Base-by-base conservation (phyloP, 768 basidiomycete species). In the Hysterangium stoloniferum region DNA sequence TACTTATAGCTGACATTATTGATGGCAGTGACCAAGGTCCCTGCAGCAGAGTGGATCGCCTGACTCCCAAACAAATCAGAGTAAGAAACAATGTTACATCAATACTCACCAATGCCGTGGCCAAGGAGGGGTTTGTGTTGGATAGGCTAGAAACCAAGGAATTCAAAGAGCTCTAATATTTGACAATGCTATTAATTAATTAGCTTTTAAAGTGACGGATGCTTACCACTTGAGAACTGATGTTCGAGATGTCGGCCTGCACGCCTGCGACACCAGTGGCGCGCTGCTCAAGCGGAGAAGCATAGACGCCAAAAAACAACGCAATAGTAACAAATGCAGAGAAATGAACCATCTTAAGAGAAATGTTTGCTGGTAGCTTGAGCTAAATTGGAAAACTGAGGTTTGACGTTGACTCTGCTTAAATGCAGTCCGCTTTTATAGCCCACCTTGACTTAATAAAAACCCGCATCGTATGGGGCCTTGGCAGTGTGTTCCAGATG, bases 261-360 rank as follows among this genome's bases (percentile, higher is more conserved):
- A 50, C 38, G 38, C 41, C 20, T 20, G 48, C 48, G 20, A 45
- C 43, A n/a, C n/a, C n/a, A 7, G 40, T 25, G 13, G 48, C 29
- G 15, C 48, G 48, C 27, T 37, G 27, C 4, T 11, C 24, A 24
- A 40, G 36, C 3, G 48, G 48, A 11, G 36, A 38, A 40, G 20
- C 28, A 9, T 15, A 40, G 9, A 37, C 35, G 22, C 28, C 35
- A 28, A 50, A 37, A 20, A 37, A 36, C 19, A 6, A 27, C 20
- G 36, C 36, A 22, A 50, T 17, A 2, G 29, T 27, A 38, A 50
- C 35, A 24, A 50, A 40, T 20, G 19, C 22, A 25, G 48, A 4
- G 38, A 41, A 4, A 28, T 27, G 37, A 50, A 50, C 36, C 48
- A 50, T 50, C 12, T 41, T 19, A 37, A n/a, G n/a, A n/a, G n/a